phyloP scores from a whole-genome alignment of 306 rosid species.

The Cucurbita maxima region DNA sequence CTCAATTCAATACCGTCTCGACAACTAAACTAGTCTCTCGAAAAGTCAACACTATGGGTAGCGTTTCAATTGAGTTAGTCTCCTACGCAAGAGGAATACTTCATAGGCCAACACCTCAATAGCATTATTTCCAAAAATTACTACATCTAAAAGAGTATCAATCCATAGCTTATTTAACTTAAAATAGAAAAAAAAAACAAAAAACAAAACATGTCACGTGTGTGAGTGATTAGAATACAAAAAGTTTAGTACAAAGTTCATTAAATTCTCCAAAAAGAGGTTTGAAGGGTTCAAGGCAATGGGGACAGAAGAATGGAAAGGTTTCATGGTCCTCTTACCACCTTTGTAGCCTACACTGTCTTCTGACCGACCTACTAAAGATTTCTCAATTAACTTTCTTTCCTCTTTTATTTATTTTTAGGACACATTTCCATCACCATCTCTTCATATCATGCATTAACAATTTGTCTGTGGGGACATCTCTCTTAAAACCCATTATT shows the following conservation, averaged over 20 bases:
- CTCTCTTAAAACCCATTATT: not conserved
- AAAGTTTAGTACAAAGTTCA: not conserved
- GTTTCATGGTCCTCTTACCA: constrained; percentile 4
- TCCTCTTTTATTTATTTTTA: not conserved
- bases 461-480: constrained; percentile 26
- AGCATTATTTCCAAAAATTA: too few relatives aligned
- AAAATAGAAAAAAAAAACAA: not conserved
- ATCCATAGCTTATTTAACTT: too few relatives aligned
- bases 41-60: too few relatives aligned
- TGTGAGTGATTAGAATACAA: not conserved
- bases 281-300: not conserved
- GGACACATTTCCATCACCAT: constrained; percentile 50
- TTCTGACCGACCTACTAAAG: not conserved
- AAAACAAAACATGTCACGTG: constrained; percentile 1
- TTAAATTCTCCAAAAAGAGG: not conserved
- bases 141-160: too few relatives aligned
- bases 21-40: not conserved
- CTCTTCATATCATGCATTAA: constrained; percentile 44
- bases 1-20: not conserved
- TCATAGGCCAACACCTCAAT: too few relatives aligned
- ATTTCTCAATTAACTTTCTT: not conserved
- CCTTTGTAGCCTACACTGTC: not conserved
- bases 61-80: too few relatives aligned
- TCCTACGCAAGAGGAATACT: too few relatives aligned
- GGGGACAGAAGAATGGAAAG: not conserved